Evolutionary conservation across 257 asterid genomes (phyloP).

Genomic region (Nicotiana benthamiana): DNA sequence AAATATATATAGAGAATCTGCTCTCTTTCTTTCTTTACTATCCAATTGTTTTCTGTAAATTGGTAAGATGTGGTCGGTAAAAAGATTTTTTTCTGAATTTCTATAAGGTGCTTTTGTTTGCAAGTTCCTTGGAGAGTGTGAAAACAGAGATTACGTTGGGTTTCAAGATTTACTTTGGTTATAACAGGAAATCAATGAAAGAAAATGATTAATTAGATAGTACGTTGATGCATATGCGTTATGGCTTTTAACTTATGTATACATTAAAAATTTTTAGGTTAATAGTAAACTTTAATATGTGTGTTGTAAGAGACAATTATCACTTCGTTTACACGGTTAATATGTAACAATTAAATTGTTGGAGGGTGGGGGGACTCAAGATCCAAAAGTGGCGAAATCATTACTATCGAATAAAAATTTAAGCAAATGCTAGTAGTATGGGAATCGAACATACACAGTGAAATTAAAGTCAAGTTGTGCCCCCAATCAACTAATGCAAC

Average conservation of each 20-base stretch:
- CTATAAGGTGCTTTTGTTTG: conserved; percentile 11
- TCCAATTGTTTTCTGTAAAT: not conserved
- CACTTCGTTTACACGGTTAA: too few relatives aligned
- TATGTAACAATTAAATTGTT: too few relatives aligned
- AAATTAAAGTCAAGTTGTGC: too few relatives aligned
- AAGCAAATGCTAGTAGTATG: too few relatives aligned
- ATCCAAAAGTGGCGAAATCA: too few relatives aligned
- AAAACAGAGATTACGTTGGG: conserved; percentile 4
- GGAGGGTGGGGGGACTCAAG: too few relatives aligned
- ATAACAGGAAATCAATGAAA: not conserved
- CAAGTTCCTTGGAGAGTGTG: conserved; percentile 18
- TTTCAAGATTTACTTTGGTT: not conserved
- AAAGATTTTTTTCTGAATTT: conserved; percentile 11
- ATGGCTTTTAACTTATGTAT: not conserved
- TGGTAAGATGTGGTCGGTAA: conserved; percentile 22
- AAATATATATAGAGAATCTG: conserved; percentile 16
- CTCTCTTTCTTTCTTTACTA: not conserved
- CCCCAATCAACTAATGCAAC: too few relatives aligned
- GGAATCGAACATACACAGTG: too few relatives aligned
- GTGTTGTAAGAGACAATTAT: too few relatives aligned
- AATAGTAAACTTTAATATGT: too few relatives aligned
- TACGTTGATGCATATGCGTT: not conserved
- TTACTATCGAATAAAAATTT: too few relatives aligned
- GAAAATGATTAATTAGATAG: not conserved
- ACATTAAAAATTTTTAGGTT: too few relatives aligned